These are phyloP conservation scores for Wickerhamomyces alni DNA, from an alignment of 805 yeast genomes.

Conservation along the genomic window DNA sequence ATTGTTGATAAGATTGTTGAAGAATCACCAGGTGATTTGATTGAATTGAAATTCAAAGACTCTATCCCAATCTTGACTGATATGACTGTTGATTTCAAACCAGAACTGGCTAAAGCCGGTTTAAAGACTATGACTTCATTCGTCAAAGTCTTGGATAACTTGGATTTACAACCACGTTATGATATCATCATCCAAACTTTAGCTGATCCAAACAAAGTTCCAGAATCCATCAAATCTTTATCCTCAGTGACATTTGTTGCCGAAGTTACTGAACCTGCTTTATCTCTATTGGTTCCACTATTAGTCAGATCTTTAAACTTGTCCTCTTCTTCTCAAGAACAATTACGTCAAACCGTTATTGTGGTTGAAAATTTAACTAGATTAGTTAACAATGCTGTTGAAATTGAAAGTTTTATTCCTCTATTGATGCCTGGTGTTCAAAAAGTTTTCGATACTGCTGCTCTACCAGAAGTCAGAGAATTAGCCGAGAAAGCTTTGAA, in stretches of 20 bases:
- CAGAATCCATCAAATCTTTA: slow-evolving; percentile 81
- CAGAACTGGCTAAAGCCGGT: slow-evolving; percentile 88
- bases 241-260: slow-evolving; percentile 96
- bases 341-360: slow-evolving; percentile 92
- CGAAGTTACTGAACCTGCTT: slow-evolving; percentile 95
- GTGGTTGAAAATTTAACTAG: slow-evolving; percentile 95
- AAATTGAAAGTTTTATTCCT: slow-evolving; percentile 85
- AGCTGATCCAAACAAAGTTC: slow-evolving; percentile 84
- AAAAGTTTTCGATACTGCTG: slow-evolving; percentile 83
- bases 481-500: slow-evolving; percentile 80
- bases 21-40: slow-evolving; percentile 77
- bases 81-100: slow-evolving; percentile 91
- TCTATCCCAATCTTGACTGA: slow-evolving; percentile 84
- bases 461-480: slow-evolving; percentile 94
- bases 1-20: slow-evolving; percentile 67
- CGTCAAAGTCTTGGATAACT: slow-evolving; percentile 82
- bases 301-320: slow-evolving; percentile 82
- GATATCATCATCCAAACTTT: slow-evolving; percentile 82
- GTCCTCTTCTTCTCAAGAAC: slow-evolving; percentile 86
- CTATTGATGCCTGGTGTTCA: slow-evolving; percentile 84
- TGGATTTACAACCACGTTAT: slow-evolving; percentile 83
- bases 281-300: slow-evolving; percentile 86
- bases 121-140: slow-evolving; percentile 60
- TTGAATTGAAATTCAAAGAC: slow-evolving; percentile 73
- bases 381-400: slow-evolving; percentile 88